phyloP scores from a whole-genome alignment of 2,329 filamentous ascomycete genomes.

The Ascomycota sp. region DNA sequence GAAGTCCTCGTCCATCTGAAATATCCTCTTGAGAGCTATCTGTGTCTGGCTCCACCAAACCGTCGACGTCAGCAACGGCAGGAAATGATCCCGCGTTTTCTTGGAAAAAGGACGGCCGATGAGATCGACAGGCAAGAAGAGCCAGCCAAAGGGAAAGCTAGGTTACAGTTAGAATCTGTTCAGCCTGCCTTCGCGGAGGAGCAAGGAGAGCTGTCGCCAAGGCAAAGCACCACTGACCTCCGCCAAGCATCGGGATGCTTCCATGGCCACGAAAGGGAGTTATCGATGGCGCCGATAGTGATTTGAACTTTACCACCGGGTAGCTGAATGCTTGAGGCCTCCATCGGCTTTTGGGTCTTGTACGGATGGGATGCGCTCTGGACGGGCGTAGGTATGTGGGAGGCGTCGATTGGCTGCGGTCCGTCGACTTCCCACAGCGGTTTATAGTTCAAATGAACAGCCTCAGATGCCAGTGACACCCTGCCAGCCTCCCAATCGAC shows the following conservation, averaged over 20 bases:
- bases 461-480: conserved; percentile 73
- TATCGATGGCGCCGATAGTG: conserved; percentile 83
- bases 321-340: conserved; percentile 34
- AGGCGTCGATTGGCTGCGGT: conserved; percentile 40
- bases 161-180: conserved; percentile 1
- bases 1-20: conserved; percentile 85
- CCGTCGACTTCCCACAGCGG: conserved; percentile 19
- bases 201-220: neutral
- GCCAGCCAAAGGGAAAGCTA: conserved; percentile 91
- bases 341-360: conserved; percentile 66
- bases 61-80: conserved; percentile 86
- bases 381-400: conserved; percentile 19
- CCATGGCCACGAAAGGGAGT: conserved; percentile 96
- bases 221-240: conserved; percentile 28
- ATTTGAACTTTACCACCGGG: conserved; percentile 37
- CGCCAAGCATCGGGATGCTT: conserved; percentile 86
- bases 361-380: conserved; percentile 43
- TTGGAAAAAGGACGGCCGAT: conserved; percentile 94
- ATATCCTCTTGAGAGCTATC: conserved; percentile 64
- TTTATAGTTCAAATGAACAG: conserved; percentile 45
- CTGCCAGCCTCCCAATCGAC: conserved; percentile 70
- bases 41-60: conserved; percentile 96
- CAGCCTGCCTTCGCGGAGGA: too few species aligned
- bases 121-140: conserved; percentile 87
- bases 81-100: conserved; percentile 80